These are phyloP conservation scores for Nothomitra cinnamomea DNA, from an alignment of 2,329 filamentous ascomycete species.

Conservation along the genomic window DNA sequence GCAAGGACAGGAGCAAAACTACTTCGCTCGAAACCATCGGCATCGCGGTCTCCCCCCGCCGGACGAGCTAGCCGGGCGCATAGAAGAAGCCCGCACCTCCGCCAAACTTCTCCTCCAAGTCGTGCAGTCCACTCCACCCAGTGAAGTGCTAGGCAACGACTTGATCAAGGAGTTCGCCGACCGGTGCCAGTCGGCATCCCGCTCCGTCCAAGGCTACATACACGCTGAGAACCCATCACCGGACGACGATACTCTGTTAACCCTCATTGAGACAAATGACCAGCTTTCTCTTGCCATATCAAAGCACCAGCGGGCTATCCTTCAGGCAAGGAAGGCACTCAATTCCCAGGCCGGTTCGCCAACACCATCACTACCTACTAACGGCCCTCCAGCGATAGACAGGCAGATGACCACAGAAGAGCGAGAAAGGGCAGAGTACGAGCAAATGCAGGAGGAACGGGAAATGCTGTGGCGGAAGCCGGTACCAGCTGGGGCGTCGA, in stretches of 20 bases:
- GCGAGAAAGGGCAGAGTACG: no score
- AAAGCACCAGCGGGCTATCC: slow-evolving; percentile 66
- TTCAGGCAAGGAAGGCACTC: slow-evolving; percentile 34
- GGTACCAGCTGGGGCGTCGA: no score
- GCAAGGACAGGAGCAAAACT: slow-evolving; percentile 33
- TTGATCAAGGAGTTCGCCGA: slow-evolving; percentile 83
- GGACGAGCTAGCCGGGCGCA: slow-evolving; percentile 59
- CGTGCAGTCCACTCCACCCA: slow-evolving; percentile 63
- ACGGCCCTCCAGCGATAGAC: no score
- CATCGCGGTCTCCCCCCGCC: slow-evolving; percentile 41
- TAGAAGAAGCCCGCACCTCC: slow-evolving; percentile 81
- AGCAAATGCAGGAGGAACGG: no score
- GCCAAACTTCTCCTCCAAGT: slow-evolving; percentile 87
- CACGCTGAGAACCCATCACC: slow-evolving; percentile 58
- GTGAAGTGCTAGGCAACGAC: slow-evolving; percentile 67
- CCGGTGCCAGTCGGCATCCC: slow-evolving; percentile 64
- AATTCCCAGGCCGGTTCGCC: slow-evolving; percentile 11
- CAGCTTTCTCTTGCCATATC: slow-evolving; percentile 68
- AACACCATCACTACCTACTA: no score
- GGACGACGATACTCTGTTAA: slow-evolving; percentile 88
- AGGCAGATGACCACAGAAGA: no score
- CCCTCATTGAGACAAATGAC: slow-evolving; percentile 86
- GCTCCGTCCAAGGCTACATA: slow-evolving; percentile 77
- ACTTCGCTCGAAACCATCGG: slow-evolving; percentile 36
- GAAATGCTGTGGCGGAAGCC: no score